Evolutionary conservation across 2,329 filamentous ascomycete species (phyloP).

Genomic region (Trichoderma afroharzianum): DNA sequence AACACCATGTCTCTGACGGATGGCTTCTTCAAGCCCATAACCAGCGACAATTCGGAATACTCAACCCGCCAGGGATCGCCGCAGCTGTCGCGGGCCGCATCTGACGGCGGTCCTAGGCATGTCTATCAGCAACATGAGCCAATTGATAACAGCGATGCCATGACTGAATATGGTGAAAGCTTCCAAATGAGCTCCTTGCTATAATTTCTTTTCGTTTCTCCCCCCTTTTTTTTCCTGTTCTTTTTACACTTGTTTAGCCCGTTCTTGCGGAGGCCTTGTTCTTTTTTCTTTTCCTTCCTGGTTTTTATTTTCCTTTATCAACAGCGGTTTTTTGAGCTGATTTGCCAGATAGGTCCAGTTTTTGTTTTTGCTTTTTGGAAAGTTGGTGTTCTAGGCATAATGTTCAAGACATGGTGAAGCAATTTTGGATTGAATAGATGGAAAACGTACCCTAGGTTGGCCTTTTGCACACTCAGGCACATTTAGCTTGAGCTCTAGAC

Average conservation of each 20-base stretch:
- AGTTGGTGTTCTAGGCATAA: not conserved
- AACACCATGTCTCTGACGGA: slow-evolving; percentile 21
- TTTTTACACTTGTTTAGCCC: not conserved
- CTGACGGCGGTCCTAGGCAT: slow-evolving; percentile 21
- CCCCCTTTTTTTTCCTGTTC: not conserved
- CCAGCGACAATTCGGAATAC: slow-evolving; percentile 25
- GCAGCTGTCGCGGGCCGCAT: slow-evolving; percentile 28
- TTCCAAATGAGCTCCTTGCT: not conserved
- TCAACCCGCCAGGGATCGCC: slow-evolving; percentile 27
- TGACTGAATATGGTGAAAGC: slow-evolving; percentile 17
- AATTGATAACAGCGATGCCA: slow-evolving; percentile 18
- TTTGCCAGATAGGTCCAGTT: slow-evolving; percentile 1
- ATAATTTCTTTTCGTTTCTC: not conserved
- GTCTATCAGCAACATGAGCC: not conserved
- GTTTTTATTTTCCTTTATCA: not conserved
- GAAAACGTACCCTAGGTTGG: slow-evolving; percentile 5
- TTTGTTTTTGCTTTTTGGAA: not conserved
- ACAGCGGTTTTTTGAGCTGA: not conserved
- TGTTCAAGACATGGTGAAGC: not conserved
- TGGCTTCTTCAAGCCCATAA: slow-evolving; percentile 19
- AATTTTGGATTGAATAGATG: slow-evolving; percentile 9
- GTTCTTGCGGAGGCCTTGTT: not conserved
- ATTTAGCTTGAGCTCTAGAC: slow-evolving; percentile 5
- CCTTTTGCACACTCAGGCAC: slow-evolving; percentile 1
- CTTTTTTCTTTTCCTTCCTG: not conserved